Conservation (phyloP, 176 grass and related monocot species). For the Avena sativa region DNA sequence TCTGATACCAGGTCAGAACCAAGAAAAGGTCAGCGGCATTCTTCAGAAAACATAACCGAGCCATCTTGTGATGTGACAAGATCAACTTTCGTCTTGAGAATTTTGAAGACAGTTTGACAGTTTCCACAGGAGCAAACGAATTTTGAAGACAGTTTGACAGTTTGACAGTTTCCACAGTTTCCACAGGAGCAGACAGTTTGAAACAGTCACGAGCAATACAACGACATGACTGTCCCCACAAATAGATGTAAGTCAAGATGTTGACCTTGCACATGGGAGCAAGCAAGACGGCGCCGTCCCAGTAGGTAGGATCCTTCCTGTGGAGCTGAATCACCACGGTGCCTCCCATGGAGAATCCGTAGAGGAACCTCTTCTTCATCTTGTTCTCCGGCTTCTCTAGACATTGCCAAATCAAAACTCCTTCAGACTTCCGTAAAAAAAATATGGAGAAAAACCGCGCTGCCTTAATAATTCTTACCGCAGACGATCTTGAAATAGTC, state of each 20-base stretch:
- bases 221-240: not conserved
- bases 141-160: not conserved
- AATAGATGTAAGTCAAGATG: not conserved
- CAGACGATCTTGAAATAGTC: constrained; percentile 66
- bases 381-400: constrained; percentile 61
- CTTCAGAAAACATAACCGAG: constrained; percentile 1
- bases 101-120: not conserved
- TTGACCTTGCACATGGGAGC: constrained; percentile 65
- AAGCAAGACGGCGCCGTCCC: constrained; percentile 64
- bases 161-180: not conserved
- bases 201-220: not conserved
- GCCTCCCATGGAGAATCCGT: constrained; percentile 71
- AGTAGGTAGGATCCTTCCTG: constrained; percentile 53
- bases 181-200: not conserved
- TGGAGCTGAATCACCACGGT: constrained; percentile 51
- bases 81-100: not conserved
- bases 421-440: not conserved
- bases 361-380: constrained; percentile 63
- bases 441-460: no score
- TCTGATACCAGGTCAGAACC: constrained; percentile 40
- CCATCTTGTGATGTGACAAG: no score
- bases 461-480: constrained; percentile 40
- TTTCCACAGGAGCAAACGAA: not conserved
- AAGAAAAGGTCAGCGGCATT: not conserved
- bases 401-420: not conserved